These are phyloP conservation scores for Kentomonas sorsogonicus DNA, from an alignment of 208 protist species.

Conservation along the genomic window DNA sequence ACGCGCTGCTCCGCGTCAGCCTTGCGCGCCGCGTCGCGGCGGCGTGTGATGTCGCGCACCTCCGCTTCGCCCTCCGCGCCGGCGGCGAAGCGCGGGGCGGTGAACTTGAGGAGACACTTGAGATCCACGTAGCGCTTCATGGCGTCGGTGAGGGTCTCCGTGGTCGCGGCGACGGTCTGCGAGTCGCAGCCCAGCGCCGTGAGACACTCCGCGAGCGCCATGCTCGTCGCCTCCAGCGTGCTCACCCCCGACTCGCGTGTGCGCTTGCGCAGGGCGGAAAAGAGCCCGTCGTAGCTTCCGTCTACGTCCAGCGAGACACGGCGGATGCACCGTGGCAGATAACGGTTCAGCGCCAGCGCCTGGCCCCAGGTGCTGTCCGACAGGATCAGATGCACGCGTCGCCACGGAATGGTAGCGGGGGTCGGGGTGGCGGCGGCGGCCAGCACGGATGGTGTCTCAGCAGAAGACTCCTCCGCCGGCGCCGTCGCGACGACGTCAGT, in stretches of 20 bases:
- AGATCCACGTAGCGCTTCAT: constrained; percentile 80
- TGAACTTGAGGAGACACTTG: constrained; percentile 65
- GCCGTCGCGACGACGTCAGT: constrained; percentile 10
- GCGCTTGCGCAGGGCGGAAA: constrained; percentile 59
- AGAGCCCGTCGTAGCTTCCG: constrained; percentile 53
- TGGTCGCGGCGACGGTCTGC: constrained; percentile 13
- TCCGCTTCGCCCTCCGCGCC: constrained; percentile 21
- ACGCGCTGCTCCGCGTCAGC: constrained; percentile 27
- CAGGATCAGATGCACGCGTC: constrained; percentile 60
- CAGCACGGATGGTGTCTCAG: background rate
- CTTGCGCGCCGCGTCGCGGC: constrained; percentile 35
- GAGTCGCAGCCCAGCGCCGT: constrained; percentile 28
- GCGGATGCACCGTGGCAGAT: constrained; percentile 47
- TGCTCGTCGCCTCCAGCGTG: constrained; percentile 74
- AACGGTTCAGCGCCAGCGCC: constrained; percentile 65
- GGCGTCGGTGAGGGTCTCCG: constrained; percentile 4
- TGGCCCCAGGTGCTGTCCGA: constrained; percentile 81
- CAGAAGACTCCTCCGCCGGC: background rate
- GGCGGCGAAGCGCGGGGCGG: constrained; percentile 35
- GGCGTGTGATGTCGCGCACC: constrained; percentile 26
- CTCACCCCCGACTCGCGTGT: constrained; percentile 66
- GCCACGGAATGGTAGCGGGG: no score
- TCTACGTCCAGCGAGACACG: constrained; percentile 51
- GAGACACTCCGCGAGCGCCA: constrained; percentile 70
- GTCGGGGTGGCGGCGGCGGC: no score